Percentiles rank a stretch among this genome's conserved stretches.
Conservation (phyloP, 345 rosid species). For the Psidium friedrichsthalianum region DNA sequence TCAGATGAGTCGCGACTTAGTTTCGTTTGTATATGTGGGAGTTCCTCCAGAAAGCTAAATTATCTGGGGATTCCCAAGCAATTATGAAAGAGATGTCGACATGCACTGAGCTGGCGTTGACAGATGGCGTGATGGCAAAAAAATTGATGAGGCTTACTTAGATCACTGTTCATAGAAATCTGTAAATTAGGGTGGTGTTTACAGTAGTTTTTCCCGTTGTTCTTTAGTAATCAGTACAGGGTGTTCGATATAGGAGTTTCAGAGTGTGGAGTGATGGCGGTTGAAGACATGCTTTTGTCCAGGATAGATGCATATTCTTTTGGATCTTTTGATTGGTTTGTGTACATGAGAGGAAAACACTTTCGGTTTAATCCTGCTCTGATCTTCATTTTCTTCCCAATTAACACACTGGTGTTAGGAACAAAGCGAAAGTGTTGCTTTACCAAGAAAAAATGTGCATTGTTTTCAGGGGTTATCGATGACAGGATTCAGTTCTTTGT, state of each 20-base stretch:
- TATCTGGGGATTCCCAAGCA: not conserved
- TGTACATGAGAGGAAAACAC: not conserved
- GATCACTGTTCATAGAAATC: not conserved
- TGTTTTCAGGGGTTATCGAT: not conserved
- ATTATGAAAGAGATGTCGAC: not conserved
- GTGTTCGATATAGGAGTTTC: not conserved
- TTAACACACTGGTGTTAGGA: not conserved
- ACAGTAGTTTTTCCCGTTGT: not conserved
- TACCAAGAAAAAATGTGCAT: not conserved
- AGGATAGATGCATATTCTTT: not conserved
- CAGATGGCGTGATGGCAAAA: not conserved
- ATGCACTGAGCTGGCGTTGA: not conserved
- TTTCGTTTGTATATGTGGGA: not conserved
- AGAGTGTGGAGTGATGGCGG: not conserved
- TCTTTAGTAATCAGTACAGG: not conserved
- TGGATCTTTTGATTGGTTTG: not conserved
- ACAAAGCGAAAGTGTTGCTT: not conserved
- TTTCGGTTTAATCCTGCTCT: not conserved
- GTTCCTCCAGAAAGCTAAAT: not conserved
- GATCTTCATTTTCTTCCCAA: not conserved
- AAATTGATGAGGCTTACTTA: not conserved
- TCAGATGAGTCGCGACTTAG: not conserved
- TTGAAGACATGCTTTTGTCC: not conserved
- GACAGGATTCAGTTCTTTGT: not conserved
- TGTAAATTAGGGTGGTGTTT: not conserved